Percentiles rank a stretch among this genome's conserved stretches.
Conservation (phyloP, 169 alveolate genomes). For the Plasmodium sp. region DNA sequence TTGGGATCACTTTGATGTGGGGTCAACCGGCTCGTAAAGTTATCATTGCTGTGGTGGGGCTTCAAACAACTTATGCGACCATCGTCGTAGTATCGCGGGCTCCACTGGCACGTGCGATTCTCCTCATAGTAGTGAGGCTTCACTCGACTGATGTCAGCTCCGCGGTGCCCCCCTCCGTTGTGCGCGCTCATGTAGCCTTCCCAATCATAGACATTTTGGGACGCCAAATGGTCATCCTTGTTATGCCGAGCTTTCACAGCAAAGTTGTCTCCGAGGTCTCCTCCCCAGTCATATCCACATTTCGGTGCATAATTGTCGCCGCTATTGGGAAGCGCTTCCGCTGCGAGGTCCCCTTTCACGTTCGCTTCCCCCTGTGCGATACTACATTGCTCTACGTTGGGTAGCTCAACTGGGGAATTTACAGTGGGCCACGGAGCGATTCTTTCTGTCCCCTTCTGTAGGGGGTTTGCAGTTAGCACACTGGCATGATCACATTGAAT, state of each 20-base stretch:
- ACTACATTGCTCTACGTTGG: neutral
- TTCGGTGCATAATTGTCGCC: neutral
- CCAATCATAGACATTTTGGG: neutral
- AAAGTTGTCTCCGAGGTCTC: neutral
- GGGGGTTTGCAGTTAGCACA: neutral
- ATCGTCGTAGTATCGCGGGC: neutral
- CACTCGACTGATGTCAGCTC: neutral
- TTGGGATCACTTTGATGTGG: neutral
- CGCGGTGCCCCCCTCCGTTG: neutral
- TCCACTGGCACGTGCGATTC: neutral
- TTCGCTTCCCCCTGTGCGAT: neutral
- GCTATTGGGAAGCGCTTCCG: neutral
- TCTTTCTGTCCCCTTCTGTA: neutral
- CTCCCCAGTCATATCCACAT: neutral
- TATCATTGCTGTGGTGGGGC: neutral
- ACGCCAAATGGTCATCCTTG: neutral
- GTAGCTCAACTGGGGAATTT: neutral
- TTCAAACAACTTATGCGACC: neutral
- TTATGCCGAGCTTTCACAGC: neutral
- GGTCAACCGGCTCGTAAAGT: neutral
- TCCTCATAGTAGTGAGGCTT: neutral
- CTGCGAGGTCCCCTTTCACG: neutral
- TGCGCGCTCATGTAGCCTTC: neutral
- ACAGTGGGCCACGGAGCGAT: neutral
- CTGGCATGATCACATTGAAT: neutral